Evolutionary conservation across 108 stramenopile species (phyloP), one percentile per base, ranked within the genome.

Genomic region (Aureococcus anophagefferens): DNA sequence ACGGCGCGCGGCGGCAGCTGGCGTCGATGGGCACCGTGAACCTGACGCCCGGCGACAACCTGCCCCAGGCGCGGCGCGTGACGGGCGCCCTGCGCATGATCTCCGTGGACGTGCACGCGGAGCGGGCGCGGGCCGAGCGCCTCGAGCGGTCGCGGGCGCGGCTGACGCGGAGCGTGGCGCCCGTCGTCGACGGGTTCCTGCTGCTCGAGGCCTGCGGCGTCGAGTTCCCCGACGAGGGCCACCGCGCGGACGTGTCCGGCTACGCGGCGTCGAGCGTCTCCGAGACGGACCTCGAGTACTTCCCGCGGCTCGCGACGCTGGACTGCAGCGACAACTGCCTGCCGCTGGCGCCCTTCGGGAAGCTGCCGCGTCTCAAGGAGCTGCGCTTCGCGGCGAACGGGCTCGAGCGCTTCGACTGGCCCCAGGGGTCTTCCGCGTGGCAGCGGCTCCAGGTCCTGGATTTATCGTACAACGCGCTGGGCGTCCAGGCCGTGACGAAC

Each of bases 301-400:
- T 81, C 70, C 51, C 45, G 32, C 35, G 67, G 1, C 71, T 81
- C 21, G 40, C 68, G 63, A 33, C 35, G 32, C n/a, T 83, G 21
- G 83, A 83, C 34, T 77, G 74, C 15, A 69, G 74, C 30, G 81
- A 83, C 59, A 83, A 83, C 59, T 32, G 63, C 51, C 66, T 83
- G 0, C 33, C 30, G 15, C 67, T 83, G 45, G 71, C 62, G 5
- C 21, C 31, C 15, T 83, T 83, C 31, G 78, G 64, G 0, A 29
- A 18, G 25, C 44, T 83, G 11, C 80, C 70, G 30, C 30, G 35
- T 46, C 75, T 83, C 7, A 44, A 70, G 14, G 83, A 83, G 73
- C 69, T 83, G 30, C 74, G 83, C 30, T 70, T 83, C 11, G 77
- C 64, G 17, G 81, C 80, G 71, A 83, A 83, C 66, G 75, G 75